Conservation (phyloP, 306 rosid genomes). For the Cucumis sativus region DNA sequence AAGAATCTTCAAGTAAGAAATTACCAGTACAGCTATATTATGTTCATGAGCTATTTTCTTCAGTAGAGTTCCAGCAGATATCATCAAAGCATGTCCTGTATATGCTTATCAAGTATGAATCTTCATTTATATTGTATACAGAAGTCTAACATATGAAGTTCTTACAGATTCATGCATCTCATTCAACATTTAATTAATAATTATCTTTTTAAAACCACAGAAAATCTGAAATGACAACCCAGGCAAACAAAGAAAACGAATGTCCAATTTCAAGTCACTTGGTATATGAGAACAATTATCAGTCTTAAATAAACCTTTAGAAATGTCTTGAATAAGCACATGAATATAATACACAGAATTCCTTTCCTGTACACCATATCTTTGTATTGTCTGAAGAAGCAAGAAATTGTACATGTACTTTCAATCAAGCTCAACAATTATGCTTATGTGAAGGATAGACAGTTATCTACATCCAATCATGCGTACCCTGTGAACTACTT, state of each 20-base stretch:
- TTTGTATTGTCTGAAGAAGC: background rate
- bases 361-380: background rate
- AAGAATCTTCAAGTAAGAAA: conserved; percentile 17
- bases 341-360: background rate
- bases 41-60: conserved; percentile 78
- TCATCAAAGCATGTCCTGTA: conserved; percentile 77
- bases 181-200: background rate
- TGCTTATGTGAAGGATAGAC: background rate
- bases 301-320: background rate
- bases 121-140: conserved; percentile 1
- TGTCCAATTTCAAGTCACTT: background rate
- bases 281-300: background rate
- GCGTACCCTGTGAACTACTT: conserved; percentile 64
- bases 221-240: background rate
- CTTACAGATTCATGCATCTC: background rate
- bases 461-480: conserved; percentile 12
- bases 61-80: conserved; percentile 65
- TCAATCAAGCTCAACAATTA: background rate
- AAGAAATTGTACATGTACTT: background rate
- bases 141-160: background rate
- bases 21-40: conserved; percentile 63
- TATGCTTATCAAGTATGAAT: conserved; percentile 19
- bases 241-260: background rate
- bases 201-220: background rate
- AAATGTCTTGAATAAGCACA: background rate